Conservation (phyloP, 2,329 filamentous ascomycete species). For the Fusarium newnesense region DNA sequence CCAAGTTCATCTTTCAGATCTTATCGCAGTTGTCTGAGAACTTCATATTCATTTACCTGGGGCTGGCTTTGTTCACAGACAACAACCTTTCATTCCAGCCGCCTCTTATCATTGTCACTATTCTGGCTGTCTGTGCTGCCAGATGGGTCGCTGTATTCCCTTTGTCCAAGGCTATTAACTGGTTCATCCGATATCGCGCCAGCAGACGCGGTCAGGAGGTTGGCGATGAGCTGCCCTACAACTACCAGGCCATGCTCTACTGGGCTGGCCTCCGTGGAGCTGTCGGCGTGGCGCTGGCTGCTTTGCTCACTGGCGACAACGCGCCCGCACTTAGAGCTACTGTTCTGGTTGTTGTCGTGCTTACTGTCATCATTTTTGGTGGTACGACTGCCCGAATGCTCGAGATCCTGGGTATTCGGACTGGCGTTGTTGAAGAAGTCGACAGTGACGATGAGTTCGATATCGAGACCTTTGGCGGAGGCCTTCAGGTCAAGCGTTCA, state of each 20-base stretch:
- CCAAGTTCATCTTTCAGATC: conserved; percentile 96
- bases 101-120: conserved; percentile 91
- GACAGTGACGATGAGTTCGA: conserved; percentile 99
- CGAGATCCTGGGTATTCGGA: conserved; percentile 95
- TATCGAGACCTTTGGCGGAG: conserved; percentile 80
- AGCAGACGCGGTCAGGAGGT: conserved; percentile 77
- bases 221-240: conserved; percentile 89
- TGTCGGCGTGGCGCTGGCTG: conserved; percentile 93
- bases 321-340: conserved; percentile 87
- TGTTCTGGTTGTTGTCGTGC: conserved; percentile 94
- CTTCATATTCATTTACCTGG: conserved; percentile 99
- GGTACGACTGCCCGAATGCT: conserved; percentile 98
- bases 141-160: conserved; percentile 96
- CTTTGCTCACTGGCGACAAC: conserved; percentile 85
- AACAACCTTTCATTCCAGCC: conserved; percentile 90
- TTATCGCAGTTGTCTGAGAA: conserved; percentile 96
- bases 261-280: conserved; percentile 97
- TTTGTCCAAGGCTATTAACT: conserved; percentile 88
- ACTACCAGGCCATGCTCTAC: conserved; percentile 99
- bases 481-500: conserved; percentile 83
- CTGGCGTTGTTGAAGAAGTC: conserved; percentile 94
- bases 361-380: conserved; percentile 98
- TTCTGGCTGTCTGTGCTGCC: conserved; percentile 90
- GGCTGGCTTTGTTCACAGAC: conserved; percentile 93
- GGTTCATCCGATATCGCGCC: conserved; percentile 88